Evolutionary conservation across 2,329 filamentous ascomycete genomes (phyloP).

Genomic region (Colletotrichum salicis): DNA sequence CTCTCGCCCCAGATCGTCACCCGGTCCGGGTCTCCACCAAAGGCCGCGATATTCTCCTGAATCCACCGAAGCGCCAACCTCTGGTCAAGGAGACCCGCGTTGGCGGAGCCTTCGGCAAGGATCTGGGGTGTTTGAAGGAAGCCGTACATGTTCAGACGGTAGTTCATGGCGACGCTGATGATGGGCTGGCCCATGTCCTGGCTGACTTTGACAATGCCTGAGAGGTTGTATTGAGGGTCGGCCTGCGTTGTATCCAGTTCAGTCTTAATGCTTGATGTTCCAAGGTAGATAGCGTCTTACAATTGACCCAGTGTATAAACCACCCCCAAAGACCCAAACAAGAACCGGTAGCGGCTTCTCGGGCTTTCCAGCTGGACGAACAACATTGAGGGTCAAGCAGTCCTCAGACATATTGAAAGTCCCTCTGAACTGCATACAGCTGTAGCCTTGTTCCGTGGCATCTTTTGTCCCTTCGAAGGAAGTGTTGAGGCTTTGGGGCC

Average conservation of each 20-base stretch:
- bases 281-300: neutral
- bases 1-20: conserved; percentile 62
- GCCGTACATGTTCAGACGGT: conserved; percentile 63
- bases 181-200: conserved; percentile 63
- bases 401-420: conserved; percentile 59
- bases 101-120: conserved; percentile 53
- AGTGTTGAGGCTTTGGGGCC: conserved; percentile 50
- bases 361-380: conserved; percentile 49
- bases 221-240: conserved; percentile 72
- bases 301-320: conserved; percentile 60
- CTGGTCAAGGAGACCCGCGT: conserved; percentile 62
- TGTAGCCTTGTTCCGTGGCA: conserved; percentile 55
- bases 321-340: conserved; percentile 70
- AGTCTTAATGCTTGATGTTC: neutral
- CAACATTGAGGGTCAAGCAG: conserved; percentile 56
- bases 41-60: conserved; percentile 63
- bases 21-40: conserved; percentile 58
- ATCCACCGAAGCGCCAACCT: conserved; percentile 61
- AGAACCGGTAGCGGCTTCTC: conserved; percentile 51
- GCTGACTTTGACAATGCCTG: conserved; percentile 66
- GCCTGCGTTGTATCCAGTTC: conserved; percentile 35
- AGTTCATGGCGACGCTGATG: conserved; percentile 65
- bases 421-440: conserved; percentile 58
- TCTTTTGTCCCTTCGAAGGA: conserved; percentile 51
- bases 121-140: conserved; percentile 61